A percentile compares a stretch with the other conserved stretches of the same genome.
phyloP scores from a whole-genome alignment of 192 early-diverging fungal genomes.

The Coemansia sp. region DNA sequence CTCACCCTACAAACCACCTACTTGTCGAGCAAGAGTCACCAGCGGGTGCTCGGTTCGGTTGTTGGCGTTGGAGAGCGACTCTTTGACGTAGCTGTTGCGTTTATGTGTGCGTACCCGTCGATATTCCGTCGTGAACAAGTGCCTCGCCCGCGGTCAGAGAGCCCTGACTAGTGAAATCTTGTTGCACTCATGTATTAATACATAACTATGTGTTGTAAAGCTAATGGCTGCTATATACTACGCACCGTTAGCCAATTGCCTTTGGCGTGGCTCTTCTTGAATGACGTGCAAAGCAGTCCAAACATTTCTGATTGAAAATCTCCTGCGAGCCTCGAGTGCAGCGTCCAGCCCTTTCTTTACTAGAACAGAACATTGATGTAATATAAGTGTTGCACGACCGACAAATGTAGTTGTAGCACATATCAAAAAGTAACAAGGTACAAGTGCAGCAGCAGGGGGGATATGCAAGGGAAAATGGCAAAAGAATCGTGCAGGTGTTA shows the following conservation, averaged over 20 bases:
- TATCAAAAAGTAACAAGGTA: not conserved
- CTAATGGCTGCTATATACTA: not conserved
- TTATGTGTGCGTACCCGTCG: constrained; percentile 47
- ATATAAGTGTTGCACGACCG: constrained; percentile 36
- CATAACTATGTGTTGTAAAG: not conserved
- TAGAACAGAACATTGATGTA: constrained; percentile 44
- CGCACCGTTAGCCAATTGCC: constrained; percentile 6
- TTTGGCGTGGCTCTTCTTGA: constrained; percentile 32
- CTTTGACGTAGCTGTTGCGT: constrained; percentile 50
- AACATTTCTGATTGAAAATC: constrained; percentile 29
- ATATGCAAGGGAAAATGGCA: not conserved
- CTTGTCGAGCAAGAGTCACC: constrained; percentile 36
- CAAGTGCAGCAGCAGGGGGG: not conserved
- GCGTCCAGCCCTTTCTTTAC: constrained; percentile 25
- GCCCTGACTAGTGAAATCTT: not conserved
- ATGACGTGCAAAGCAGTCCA: constrained; percentile 41
- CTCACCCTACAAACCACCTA: constrained; percentile 33
- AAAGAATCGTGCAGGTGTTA: not conserved
- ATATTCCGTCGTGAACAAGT: constrained; percentile 35
- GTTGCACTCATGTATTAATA: not conserved
- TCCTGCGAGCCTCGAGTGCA: constrained; percentile 31
- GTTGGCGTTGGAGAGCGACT: constrained; percentile 40
- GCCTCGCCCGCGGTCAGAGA: constrained; percentile 8
- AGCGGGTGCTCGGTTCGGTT: constrained; percentile 37
- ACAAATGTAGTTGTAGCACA: constrained; percentile 53